These are phyloP conservation scores for Sporothrix humicola DNA, from an alignment of 2,329 filamentous ascomycete species.

Conservation along the genomic window DNA sequence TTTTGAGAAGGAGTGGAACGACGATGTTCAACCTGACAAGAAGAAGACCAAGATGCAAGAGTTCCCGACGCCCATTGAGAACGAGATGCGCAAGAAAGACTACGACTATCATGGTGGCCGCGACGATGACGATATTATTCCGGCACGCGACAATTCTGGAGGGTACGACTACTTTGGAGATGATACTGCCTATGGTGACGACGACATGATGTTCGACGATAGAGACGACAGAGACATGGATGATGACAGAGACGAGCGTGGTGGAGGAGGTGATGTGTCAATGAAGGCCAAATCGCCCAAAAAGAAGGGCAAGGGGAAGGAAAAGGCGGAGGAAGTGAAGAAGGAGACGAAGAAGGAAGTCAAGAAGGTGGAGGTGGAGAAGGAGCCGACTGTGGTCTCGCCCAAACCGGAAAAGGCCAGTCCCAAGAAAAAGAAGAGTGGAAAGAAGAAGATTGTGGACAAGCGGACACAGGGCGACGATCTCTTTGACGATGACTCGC, in stretches of 20 bases:
- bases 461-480: conserved; percentile 51
- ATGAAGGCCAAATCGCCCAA: conserved; percentile 22
- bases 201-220: conserved; percentile 13
- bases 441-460: conserved; percentile 49
- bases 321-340: not conserved
- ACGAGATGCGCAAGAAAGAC: not conserved
- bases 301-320: conserved; percentile 25
- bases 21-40: conserved; percentile 18
- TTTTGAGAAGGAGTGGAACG: conserved; percentile 44
- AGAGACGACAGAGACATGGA: not conserved
- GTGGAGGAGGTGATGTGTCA: not conserved
- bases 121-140: not conserved
- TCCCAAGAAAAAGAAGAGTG: conserved; percentile 38
- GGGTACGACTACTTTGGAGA: conserved; percentile 13
- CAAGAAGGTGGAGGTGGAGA: not conserved
- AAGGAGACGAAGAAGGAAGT: conserved; percentile 29
- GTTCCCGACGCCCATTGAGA: not conserved
- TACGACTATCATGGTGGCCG: not conserved
- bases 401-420: conserved; percentile 43
- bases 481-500: conserved; percentile 52
- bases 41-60: conserved; percentile 23
- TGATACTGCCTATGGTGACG: not conserved
- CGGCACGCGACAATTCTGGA: not conserved
- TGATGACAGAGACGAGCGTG: not conserved
- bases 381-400: not conserved